Base-by-base conservation (phyloP, 768 basidiomycete genomes). In the Boletus sensibilis region DNA sequence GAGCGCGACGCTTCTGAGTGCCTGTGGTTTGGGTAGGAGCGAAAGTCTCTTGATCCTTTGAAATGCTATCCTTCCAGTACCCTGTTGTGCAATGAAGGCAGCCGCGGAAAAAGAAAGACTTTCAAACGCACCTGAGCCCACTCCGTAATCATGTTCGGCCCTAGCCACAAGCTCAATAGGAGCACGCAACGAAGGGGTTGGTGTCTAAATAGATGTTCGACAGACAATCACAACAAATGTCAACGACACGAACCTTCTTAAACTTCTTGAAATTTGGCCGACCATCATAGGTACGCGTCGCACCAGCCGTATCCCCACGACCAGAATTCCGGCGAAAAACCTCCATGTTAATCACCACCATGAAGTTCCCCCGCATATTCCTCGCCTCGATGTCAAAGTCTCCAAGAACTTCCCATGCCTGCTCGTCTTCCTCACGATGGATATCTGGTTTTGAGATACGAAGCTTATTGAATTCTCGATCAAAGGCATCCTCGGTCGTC, bases 401-500 rank as follows among this genome's bases (percentile, higher is more conserved):
- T 25, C 82, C 86, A 41, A 90, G 64, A 13, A 85, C 67, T 3
- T 74, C 78, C 86, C 85, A 88, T 44, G 80, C 77, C 41, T 79
- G 71, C 43, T 80, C 80, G 33, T 72, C 73, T 20, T 83, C 79
- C 27, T 78, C 77, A 4, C 65, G 70, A 53, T 72, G 74, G 49
- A 84, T 59, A 48, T 83, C 82, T 3, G 88, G 85, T 64, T 83
- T 86, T 7, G 84, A 79, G 43, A 92, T 87, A 62, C 82, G 84
- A 53, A 92, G 74, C 42, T 86, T 82, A 66, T 90, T 90, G 64
- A 92, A 92, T 55, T 92, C 90, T 18, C 86, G 79, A 71, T 92
- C 90, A 57, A 89, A 89, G 5, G 76, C 76, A 63, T 89, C 86
- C 65, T 88, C 88, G 2, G 72, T 60, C 60, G 72, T 60, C 64